Conservation (phyloP, 352 stramenopile species). For the Globisporangium sylvaticum region DNA sequence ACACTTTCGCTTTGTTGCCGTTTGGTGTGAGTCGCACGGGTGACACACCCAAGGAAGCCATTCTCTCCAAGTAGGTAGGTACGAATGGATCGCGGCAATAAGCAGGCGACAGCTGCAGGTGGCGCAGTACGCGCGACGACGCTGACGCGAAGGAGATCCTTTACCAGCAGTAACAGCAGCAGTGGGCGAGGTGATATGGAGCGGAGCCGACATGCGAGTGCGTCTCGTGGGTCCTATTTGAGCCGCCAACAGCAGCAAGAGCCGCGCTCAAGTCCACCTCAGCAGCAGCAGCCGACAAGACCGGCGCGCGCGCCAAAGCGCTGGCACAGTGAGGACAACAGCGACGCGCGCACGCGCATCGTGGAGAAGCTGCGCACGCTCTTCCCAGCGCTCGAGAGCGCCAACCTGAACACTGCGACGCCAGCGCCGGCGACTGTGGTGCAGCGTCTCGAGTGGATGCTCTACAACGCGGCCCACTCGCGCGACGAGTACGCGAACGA, state of each 20-base stretch:
- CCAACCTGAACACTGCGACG: slow-evolving; percentile 12
- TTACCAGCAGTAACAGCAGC: background rate
- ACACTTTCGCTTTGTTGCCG: background rate
- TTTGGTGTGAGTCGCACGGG: background rate
- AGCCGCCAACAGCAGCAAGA: background rate
- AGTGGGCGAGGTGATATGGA: background rate
- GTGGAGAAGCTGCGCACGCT: slow-evolving; percentile 25
- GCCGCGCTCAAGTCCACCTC: background rate
- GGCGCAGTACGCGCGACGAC: background rate
- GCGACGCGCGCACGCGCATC: slow-evolving; percentile 19
- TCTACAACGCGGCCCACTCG: slow-evolving; percentile 65
- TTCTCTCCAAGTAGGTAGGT: background rate
- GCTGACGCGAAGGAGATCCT: slow-evolving; percentile 1
- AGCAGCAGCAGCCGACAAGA: slow-evolving; percentile 1
- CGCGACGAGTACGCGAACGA: slow-evolving; percentile 63
- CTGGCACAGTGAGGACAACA: slow-evolving; percentile 19
- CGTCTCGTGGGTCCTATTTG: background rate
- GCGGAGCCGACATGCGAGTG: background rate
- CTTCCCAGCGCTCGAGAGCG: slow-evolving; percentile 23
- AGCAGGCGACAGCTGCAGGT: background rate
- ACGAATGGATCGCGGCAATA: background rate
- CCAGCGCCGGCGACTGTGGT: slow-evolving; percentile 41
- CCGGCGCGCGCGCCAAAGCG: slow-evolving; percentile 11
- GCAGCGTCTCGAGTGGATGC: slow-evolving; percentile 73
- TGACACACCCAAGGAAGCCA: background rate